Evolutionary conservation across 2,329 filamentous ascomycete genomes (phyloP), one percentile per base, ranked within the genome.

Genomic region (Phaeosphaeriaceae sp.): DNA sequence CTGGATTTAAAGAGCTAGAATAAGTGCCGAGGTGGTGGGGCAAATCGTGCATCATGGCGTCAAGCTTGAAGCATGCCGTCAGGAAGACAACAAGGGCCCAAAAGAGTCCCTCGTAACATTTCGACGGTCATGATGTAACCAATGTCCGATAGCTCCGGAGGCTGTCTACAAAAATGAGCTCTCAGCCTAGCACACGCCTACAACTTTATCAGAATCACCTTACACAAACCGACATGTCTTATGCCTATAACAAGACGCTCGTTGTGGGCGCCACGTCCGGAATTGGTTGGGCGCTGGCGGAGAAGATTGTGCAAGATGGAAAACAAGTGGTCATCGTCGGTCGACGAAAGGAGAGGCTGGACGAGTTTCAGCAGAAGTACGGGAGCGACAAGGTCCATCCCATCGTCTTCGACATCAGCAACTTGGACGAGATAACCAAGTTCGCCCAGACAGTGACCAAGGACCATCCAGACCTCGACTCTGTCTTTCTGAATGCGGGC

Each of bases 211-310:
- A 23, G 2, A 46, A 44, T 13, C 55, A 53, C 43, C 28, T 47
- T 7, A n/a, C 30, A 52, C 43, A 21, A 26, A 65, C 26, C 54
- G 74, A 56, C 60, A 78, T 84, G 83, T 67, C 78, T 60, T 76
- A 82, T 58, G 72, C 72, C 40, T 86, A 85, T 76, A 83, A 82
- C 63, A 84, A 85, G 70, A 78, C 85, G 21, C 79, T 86, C 9
- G 71, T 87, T 26, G 75, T 86, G 10, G 85, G 85, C n/a, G 85
- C 84, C 40, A 84, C 81, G 15, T 80, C 78, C 17, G 83, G 83
- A 28, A 84, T 85, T 50, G 83, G 85, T 50, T 74, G 80, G 61
- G 83, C 83, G 6, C 77, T 86, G 15, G 82, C 84, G 3, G 76
- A 79, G 28, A 81, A 79, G 62, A 72, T 86, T 22, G 74, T 86